phyloP scores from a whole-genome alignment of 2,329 filamentous ascomycete species.

The Venturia carpophila region DNA sequence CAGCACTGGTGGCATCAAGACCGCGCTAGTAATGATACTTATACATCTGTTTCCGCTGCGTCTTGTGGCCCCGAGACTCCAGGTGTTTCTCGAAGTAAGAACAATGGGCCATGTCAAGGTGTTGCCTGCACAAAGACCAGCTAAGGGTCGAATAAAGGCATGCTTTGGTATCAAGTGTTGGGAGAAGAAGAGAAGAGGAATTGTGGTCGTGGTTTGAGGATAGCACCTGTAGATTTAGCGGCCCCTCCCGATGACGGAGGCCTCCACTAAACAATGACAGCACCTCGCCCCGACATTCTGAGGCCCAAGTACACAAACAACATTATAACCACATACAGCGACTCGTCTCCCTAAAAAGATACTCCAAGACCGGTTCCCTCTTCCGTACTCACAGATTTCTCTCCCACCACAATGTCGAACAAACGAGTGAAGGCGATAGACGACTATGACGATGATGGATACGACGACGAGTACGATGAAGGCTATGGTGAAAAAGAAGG shows the following conservation, averaged over 20 bases:
- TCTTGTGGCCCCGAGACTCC: neutral
- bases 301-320: neutral
- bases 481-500: conserved; percentile 30
- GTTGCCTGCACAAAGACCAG: too few species aligned
- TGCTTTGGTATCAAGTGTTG: too few species aligned
- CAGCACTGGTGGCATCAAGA: neutral
- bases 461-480: conserved; percentile 45
- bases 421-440: conserved; percentile 40
- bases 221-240: neutral
- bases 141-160: too few species aligned
- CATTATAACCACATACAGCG: neutral
- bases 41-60: neutral
- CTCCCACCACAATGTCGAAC: conserved; percentile 21
- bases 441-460: conserved; percentile 43
- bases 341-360: neutral
- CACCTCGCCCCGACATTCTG: neutral
- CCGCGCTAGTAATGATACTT: neutral
- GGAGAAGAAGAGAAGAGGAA: neutral
- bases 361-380: neutral
- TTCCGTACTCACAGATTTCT: neutral
- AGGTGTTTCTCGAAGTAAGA: neutral
- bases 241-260: conserved; percentile 9
- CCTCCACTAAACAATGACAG: neutral
- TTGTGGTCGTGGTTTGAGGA: neutral
- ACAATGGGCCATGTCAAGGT: too few species aligned